These are phyloP conservation scores for Arthrobotrys musiformis DNA, from an alignment of 2,329 filamentous ascomycete species.

Conservation along the genomic window DNA sequence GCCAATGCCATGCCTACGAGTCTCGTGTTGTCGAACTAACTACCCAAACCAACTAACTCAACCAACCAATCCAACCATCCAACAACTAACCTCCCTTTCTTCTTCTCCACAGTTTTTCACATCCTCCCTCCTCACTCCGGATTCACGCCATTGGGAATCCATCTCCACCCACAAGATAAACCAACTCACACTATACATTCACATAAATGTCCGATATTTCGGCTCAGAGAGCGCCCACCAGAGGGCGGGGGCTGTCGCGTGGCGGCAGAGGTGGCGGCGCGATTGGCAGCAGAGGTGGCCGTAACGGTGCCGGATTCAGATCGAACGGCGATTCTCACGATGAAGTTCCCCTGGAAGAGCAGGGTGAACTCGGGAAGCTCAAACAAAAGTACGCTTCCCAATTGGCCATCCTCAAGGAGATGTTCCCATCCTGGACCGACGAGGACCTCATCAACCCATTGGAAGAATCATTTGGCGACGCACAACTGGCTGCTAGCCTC, in stretches of 20 bases:
- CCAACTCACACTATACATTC: conserved; percentile 20
- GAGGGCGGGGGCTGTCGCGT: conserved; percentile 89
- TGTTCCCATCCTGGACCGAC: conserved; percentile 95
- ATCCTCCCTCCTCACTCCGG: conserved; percentile 23
- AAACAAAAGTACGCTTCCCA: conserved; percentile 88
- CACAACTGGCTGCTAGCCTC: conserved; percentile 77
- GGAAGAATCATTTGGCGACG: conserved; percentile 84
- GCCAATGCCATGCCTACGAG: neutral
- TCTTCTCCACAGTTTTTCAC: conserved; percentile 32
- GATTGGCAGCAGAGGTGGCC: conserved; percentile 74
- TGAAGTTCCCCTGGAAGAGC: conserved; percentile 69
- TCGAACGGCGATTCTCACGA: conserved; percentile 71
- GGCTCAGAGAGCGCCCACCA: conserved; percentile 64
- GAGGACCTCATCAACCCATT: conserved; percentile 93
- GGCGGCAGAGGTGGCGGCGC: conserved; percentile 77
- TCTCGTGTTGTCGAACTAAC: conserved; percentile 48
- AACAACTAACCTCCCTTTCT: conserved; percentile 28
- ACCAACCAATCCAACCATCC: conserved; percentile 22
- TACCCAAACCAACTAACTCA: too few relatives aligned
- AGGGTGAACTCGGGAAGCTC: conserved; percentile 89
- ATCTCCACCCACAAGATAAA: conserved; percentile 9
- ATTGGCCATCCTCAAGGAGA: conserved; percentile 84
- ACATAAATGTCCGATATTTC: conserved; percentile 84
- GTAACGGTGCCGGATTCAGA: conserved; percentile 74
- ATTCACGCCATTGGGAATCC: conserved; percentile 45